phyloP scores from a whole-genome alignment of 768 basidiomycete genomes.

The Sistotremastrum suecicum region DNA sequence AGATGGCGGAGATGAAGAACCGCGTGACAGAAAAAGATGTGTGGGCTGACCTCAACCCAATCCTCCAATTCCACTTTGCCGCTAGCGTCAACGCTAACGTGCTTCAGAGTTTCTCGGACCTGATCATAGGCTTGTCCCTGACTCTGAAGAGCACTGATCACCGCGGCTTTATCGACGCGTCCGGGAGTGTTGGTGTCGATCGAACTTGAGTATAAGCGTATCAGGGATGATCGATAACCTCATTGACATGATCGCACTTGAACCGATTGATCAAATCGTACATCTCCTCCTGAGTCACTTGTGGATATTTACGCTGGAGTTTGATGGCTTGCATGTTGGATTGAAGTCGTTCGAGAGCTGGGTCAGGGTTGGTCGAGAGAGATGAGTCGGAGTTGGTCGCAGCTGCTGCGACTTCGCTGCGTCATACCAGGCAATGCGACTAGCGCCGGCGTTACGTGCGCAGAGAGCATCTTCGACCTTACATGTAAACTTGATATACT shows the following conservation, averaged over 20 bases:
- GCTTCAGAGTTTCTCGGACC: constrained; percentile 81
- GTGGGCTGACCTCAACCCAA: constrained; percentile 79
- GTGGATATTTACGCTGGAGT: constrained; percentile 85
- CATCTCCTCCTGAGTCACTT: constrained; percentile 88
- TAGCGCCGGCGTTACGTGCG: too few species aligned
- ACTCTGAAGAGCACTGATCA: constrained; percentile 63
- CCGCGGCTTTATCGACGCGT: constrained; percentile 67
- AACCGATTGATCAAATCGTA: constrained; percentile 87
- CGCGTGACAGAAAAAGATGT: not conserved
- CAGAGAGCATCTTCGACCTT: too few species aligned
- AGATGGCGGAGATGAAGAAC: not conserved
- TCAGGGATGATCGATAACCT: not conserved
- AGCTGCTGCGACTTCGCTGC: too few species aligned
- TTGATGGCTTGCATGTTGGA: constrained; percentile 63
- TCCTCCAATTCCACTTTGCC: constrained; percentile 96
- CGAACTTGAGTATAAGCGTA: constrained; percentile 27
- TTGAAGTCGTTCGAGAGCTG: not conserved
- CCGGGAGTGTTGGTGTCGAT: constrained; percentile 72
- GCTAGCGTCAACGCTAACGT: constrained; percentile 86
- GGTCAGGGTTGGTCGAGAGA: too few species aligned
- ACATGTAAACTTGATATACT: too few species aligned
- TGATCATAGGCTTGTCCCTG: constrained; percentile 85
- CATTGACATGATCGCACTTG: constrained; percentile 50
- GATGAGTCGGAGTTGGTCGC: too few species aligned
- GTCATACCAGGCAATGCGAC: too few species aligned